phyloP scores from a whole-genome alignment of 306 rosid species.

The Malus domestica region DNA sequence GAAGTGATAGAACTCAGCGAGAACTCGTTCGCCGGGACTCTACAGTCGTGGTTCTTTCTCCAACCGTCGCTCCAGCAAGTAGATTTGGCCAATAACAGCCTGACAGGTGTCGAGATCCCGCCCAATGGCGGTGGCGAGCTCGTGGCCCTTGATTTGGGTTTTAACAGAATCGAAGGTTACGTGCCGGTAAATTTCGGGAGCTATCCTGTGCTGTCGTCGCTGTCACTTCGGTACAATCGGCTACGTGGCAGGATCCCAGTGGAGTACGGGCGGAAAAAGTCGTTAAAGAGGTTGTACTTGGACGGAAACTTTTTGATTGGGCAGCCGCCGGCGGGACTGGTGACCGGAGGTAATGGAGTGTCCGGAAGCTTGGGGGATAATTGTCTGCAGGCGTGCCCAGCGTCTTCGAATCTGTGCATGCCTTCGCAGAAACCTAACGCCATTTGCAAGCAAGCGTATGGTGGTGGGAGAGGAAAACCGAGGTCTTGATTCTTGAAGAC shows the following conservation, averaged over 20 bases:
- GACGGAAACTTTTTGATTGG: constrained; percentile 75
- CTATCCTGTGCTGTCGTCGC: constrained; percentile 49
- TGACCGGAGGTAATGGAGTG: constrained; percentile 27
- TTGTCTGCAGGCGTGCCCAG: constrained; percentile 72
- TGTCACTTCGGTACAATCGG: constrained; percentile 65
- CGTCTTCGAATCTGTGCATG: constrained; percentile 52
- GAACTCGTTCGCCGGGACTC: constrained; percentile 42
- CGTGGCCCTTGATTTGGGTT: constrained; percentile 76
- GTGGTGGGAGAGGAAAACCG: constrained; percentile 41
- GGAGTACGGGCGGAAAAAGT: constrained; percentile 43
- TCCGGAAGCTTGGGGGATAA: constrained; percentile 87
- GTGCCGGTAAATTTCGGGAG: constrained; percentile 52
- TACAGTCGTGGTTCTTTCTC: constrained; percentile 60
- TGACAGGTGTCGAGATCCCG: constrained; percentile 48
- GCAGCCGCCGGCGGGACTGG: constrained; percentile 61
- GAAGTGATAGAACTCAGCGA: constrained; percentile 79
- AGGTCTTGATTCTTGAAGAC: constrained; percentile 26
- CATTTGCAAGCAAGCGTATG: constrained; percentile 55
- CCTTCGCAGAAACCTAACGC: constrained; percentile 71
- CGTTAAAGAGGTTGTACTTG: constrained; percentile 52
- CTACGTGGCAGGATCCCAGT: constrained; percentile 71
- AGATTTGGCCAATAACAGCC: constrained; percentile 58
- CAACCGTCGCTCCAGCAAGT: constrained; percentile 69
- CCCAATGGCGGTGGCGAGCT: constrained; percentile 34
- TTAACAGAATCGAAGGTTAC: constrained; percentile 64